These are phyloP conservation scores for Fusarium keratoplasticum DNA, from an alignment of 2,329 filamentous ascomycete species.

Conservation along the genomic window DNA sequence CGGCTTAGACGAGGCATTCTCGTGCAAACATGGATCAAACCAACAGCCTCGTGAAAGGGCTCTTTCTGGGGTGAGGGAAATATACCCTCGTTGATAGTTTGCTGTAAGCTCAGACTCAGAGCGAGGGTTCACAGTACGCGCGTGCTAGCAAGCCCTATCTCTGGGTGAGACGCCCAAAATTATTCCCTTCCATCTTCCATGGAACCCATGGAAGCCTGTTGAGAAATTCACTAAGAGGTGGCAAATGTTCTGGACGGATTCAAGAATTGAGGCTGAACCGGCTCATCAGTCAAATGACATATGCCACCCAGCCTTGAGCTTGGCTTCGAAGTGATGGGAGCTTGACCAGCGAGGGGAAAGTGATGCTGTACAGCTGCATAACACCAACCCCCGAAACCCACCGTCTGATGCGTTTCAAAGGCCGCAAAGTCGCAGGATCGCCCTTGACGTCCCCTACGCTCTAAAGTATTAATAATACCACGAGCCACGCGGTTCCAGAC, in stretches of 20 bases:
- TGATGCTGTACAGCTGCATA: not conserved
- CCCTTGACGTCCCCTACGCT: slow-evolving; percentile 23
- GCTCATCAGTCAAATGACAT: slow-evolving; percentile 12
- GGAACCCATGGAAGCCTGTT: slow-evolving; percentile 24
- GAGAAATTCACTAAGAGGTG: slow-evolving; percentile 15
- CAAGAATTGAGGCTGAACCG: not conserved
- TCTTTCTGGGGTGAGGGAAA: not conserved
- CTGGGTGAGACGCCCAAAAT: slow-evolving; percentile 20
- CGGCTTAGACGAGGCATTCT: slow-evolving; percentile 1
- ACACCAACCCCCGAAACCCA: slow-evolving; percentile 21
- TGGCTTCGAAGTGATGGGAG: not conserved
- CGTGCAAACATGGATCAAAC: not conserved
- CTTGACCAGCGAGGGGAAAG: not conserved
- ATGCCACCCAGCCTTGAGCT: slow-evolving; percentile 19
- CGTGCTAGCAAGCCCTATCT: slow-evolving; percentile 22
- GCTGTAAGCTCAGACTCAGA: not conserved
- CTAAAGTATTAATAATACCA: slow-evolving; percentile 39
- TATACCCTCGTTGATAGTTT: not conserved
- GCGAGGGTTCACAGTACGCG: not conserved
- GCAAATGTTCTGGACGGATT: slow-evolving; percentile 4
- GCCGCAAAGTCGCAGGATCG: slow-evolving; percentile 13
- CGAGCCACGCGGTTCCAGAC: slow-evolving; percentile 31
- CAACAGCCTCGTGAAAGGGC: not conserved
- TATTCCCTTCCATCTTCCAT: slow-evolving; percentile 16
- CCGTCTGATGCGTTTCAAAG: slow-evolving; percentile 32